phyloP scores from a whole-genome alignment of 1,284 basidiomycete species.

The Irpex rosettiformis region DNA sequence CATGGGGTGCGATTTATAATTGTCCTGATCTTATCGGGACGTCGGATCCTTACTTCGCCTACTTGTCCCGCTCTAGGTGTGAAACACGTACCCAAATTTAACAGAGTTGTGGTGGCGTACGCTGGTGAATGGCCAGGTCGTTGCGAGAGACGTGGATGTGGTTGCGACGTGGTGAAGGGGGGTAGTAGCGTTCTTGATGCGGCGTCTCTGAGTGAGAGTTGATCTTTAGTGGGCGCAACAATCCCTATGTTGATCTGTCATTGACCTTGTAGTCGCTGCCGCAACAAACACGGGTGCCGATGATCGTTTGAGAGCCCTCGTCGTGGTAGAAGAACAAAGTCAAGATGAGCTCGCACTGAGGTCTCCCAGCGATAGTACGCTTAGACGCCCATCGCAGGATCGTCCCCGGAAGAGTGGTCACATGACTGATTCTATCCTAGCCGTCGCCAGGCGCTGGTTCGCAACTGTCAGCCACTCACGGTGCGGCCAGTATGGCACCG shows the following conservation, averaged over 20 bases:
- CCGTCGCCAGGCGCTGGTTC: neutral
- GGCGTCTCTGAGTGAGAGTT: neutral
- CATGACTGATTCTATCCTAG: neutral
- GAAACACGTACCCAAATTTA: conserved; percentile 1
- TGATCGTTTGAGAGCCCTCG: neutral
- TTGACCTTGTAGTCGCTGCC: neutral
- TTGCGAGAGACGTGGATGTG: neutral
- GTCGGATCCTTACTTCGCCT: neutral
- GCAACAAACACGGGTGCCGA: neutral
- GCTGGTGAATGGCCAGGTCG: neutral
- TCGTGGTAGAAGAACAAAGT: neutral
- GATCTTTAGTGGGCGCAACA: conserved; percentile 4
- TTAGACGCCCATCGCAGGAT: neutral
- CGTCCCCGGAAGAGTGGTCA: neutral
- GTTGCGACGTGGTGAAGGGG: neutral
- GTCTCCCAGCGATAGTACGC: neutral
- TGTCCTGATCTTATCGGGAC: conserved; percentile 2
- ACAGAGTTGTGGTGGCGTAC: neutral
- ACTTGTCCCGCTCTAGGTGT: neutral
- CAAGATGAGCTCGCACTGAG: neutral
- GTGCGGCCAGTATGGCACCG: neutral
- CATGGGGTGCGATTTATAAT: conserved; percentile 1
- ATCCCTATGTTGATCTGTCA: neutral
- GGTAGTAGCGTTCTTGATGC: neutral
- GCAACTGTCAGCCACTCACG: no score